Conservation (phyloP, 2,329 filamentous ascomycete species). For the Coleophoma crateriformis region DNA sequence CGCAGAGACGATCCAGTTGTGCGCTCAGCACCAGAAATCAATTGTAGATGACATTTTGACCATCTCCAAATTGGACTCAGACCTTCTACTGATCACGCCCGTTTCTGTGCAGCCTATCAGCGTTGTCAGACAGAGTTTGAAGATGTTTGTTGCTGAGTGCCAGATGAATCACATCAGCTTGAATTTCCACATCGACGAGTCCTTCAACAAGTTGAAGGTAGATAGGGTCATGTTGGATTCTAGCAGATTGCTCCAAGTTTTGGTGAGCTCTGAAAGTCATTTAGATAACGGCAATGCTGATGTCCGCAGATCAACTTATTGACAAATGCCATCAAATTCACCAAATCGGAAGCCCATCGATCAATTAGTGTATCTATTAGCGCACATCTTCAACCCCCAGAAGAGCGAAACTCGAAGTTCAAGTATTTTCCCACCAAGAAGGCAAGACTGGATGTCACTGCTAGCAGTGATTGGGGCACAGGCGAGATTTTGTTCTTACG, state of each 20-base stretch:
- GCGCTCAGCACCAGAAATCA: conserved; percentile 68
- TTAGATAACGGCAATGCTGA: background rate
- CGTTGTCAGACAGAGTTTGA: conserved; percentile 60
- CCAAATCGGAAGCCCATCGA: conserved; percentile 53
- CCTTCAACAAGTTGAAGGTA: conserved; percentile 55
- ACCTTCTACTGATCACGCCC: conserved; percentile 63
- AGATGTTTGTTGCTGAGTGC: conserved; percentile 73
- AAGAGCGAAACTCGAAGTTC: conserved; percentile 40
- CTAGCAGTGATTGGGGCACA: conserved; percentile 57
- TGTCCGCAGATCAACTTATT: conserved; percentile 58
- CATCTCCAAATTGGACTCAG: conserved; percentile 66
- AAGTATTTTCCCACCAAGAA: conserved; percentile 43
- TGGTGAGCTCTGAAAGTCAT: conserved; percentile 25
- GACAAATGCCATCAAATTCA: conserved; percentile 60
- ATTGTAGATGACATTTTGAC: conserved; percentile 64
- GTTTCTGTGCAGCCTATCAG: conserved; percentile 63
- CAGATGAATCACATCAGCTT: conserved; percentile 63
- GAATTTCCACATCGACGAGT: conserved; percentile 60
- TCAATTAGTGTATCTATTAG: conserved; percentile 34
- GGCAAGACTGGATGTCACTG: conserved; percentile 38
- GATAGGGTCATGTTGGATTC: conserved; percentile 71
- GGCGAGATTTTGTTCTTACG: conserved; percentile 67
- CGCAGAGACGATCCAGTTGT: conserved; percentile 72
- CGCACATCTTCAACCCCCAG: conserved; percentile 22
- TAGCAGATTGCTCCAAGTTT: conserved; percentile 64